Evolutionary conservation across 306 rosid species (phyloP), one percentile per base, ranked within the genome.

Genomic region (Fragaria vesca): DNA sequence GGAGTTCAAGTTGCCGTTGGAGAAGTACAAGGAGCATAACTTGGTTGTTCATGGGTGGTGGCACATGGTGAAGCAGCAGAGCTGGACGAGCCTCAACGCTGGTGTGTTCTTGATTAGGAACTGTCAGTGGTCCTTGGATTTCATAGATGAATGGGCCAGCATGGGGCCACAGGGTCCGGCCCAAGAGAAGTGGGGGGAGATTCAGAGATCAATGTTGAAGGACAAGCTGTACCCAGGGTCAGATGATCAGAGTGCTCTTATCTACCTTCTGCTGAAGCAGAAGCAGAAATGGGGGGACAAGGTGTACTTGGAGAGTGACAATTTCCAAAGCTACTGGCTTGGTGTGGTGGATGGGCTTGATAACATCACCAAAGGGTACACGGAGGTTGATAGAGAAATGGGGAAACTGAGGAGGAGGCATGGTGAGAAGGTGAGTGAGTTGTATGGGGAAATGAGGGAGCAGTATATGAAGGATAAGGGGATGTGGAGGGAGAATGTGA

Each of bases 31-130:
- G 50, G 62, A 86, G 0, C 83, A 89, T 74, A 89, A 89, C 83
- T 92, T 95, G 3, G 73, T 95, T 9, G 90, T 82, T 17, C 97
- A 95, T 47, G 93, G 97, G 2, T 95, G 99, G 97, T 69, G 83
- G 71, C 84, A 76, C 38, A 58, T 86, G 54, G 75, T 95, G 1
- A 84, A 85, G 70, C 78, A 95, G 24, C 67, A 88, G 18, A 92
- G 93, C 83, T 92, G 97, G 93, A 92, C 97, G 42, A 97, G 97
- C 3, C 86, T 95, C 1, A 92, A 92, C 80, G 98, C 98, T 30
- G 97, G 97, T n/a, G 97, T 92, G 47, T 92, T 92, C 61, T 58
- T 95, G 20, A 92, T 92, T 4, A 76, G 97, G 47, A 95, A 95
- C 85, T 95, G 95, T 28, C 92, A 91, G 81, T 92, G 98, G 98